Conservation (phyloP, 805 yeast genomes). For the Ogataea parapolymorpha region DNA sequence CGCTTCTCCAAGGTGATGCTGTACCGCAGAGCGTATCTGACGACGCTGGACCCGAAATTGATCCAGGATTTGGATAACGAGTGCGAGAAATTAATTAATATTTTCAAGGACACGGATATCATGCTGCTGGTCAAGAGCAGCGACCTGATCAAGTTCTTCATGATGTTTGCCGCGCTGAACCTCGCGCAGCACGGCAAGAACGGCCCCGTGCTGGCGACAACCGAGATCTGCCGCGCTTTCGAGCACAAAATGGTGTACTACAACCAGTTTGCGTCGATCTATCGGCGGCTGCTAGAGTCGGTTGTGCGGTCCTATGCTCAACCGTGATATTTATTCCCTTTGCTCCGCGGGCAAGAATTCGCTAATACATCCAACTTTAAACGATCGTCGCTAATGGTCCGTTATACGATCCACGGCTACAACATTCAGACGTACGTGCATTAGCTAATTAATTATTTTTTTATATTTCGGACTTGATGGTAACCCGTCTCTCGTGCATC, state of each 20-base stretch:
- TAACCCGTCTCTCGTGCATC: slow-evolving; percentile 6
- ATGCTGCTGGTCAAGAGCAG: slow-evolving; percentile 6
- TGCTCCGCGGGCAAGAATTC: too few species aligned
- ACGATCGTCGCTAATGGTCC: too few species aligned
- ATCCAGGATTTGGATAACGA: slow-evolving; percentile 5
- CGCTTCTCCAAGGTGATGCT: slow-evolving; percentile 25
- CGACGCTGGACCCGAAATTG: slow-evolving; percentile 6
- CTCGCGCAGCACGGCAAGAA: slow-evolving; percentile 6
- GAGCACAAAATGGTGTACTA: slow-evolving; percentile 1
- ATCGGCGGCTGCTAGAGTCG: slow-evolving; percentile 8
- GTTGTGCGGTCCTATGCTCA: slow-evolving; percentile 6
- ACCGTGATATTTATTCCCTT: not conserved
- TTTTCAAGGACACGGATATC: slow-evolving; percentile 1
- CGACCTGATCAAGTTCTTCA: slow-evolving; percentile 13
- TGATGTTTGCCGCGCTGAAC: slow-evolving; percentile 11
- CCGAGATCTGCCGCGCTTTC: slow-evolving; percentile 7
- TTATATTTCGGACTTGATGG: slow-evolving; percentile 5
- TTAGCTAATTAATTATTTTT: not conserved
- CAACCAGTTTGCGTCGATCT: slow-evolving; percentile 11
- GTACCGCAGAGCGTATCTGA: slow-evolving; percentile 21
- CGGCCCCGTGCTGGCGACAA: slow-evolving; percentile 3
- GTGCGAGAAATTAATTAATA: slow-evolving; percentile 8
- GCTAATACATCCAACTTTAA: too few species aligned
- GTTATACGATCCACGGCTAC: too few species aligned
- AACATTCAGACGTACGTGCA: too few species aligned